These are phyloP conservation scores for Astrephomene gubernaculifera DNA, from an alignment of 139 green algal genomes.

Conservation along the genomic window DNA sequence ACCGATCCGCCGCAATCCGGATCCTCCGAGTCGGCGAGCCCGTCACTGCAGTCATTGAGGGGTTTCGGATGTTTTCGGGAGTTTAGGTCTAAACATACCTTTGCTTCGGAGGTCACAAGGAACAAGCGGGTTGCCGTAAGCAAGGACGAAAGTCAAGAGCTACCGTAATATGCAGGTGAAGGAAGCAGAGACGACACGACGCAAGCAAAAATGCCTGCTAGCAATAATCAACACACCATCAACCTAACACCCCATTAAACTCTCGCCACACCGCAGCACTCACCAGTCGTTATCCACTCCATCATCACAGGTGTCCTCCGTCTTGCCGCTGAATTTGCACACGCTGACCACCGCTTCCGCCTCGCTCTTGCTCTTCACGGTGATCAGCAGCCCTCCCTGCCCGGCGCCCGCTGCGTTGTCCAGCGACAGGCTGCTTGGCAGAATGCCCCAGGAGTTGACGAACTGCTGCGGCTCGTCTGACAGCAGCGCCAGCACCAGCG, in stretches of 20 bases:
- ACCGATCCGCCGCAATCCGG: not conserved
- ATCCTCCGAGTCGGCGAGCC: not conserved
- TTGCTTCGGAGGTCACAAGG: no score
- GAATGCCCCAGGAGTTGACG: not conserved
- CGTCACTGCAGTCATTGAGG: not conserved
- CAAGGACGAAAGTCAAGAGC: not conserved
- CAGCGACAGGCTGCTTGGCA: not conserved
- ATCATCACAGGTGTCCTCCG: not conserved
- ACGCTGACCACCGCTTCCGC: not conserved
- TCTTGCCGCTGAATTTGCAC: not conserved
- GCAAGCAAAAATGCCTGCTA: not conserved
- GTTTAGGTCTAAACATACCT: not conserved
- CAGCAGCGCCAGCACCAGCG: not conserved
- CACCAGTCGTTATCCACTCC: conserved; percentile 12
- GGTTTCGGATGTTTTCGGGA: not conserved
- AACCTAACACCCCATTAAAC: not conserved
- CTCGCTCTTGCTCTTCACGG: not conserved
- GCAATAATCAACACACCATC: not conserved
- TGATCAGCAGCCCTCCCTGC: not conserved
- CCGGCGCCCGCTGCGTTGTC: no score
- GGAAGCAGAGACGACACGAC: no score
- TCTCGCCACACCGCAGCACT: not conserved
- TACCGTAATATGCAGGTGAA: not conserved
- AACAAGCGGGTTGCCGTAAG: no score
- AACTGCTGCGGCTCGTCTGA: not conserved